phyloP scores from a whole-genome alignment of 1,139 yeast genomes.

The Candida neerlandica region DNA sequence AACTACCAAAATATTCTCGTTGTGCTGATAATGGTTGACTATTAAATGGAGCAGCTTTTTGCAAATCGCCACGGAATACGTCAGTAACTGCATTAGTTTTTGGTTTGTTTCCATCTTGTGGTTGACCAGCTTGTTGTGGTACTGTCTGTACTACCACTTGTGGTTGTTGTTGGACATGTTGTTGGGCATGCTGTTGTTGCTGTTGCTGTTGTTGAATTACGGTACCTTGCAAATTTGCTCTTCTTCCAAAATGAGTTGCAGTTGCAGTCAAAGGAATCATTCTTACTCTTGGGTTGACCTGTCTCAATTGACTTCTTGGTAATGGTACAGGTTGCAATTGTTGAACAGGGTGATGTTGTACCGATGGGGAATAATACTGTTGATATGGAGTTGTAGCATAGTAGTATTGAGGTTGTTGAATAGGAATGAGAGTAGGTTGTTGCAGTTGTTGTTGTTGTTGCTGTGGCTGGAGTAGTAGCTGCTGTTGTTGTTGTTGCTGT shows the following conservation, averaged over 20 bases:
- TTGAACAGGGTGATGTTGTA: slow-evolving; percentile 4
- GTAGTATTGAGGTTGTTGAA: slow-evolving; percentile 9
- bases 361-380: slow-evolving; percentile 11
- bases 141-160: slow-evolving; percentile 3
- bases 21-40: slow-evolving; percentile 62
- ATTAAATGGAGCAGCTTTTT: slow-evolving; percentile 51
- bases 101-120: not conserved
- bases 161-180: not conserved
- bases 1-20: slow-evolving; percentile 40
- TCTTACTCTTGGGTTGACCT: slow-evolving; percentile 11
- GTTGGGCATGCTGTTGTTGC: slow-evolving; percentile 7
- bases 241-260: slow-evolving; percentile 12
- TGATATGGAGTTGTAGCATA: slow-evolving; percentile 9
- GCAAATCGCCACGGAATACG: slow-evolving; percentile 51
- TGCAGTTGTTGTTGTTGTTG: slow-evolving; percentile 4
- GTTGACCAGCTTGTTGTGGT: not conserved
- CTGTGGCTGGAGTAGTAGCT: slow-evolving; percentile 4
- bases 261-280: slow-evolving; percentile 14
- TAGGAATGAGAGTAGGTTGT: slow-evolving; percentile 2
- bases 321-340: slow-evolving; percentile 6
- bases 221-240: slow-evolving; percentile 3
- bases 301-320: slow-evolving; percentile 6
- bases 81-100: slow-evolving; percentile 37
- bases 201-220: not conserved
- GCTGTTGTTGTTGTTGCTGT: slow-evolving; percentile 7